A percentile compares a stretch with the other conserved stretches of the same genome.
phyloP scores from a whole-genome alignment of 2,329 filamentous ascomycete species.

The Fusarium redolens region DNA sequence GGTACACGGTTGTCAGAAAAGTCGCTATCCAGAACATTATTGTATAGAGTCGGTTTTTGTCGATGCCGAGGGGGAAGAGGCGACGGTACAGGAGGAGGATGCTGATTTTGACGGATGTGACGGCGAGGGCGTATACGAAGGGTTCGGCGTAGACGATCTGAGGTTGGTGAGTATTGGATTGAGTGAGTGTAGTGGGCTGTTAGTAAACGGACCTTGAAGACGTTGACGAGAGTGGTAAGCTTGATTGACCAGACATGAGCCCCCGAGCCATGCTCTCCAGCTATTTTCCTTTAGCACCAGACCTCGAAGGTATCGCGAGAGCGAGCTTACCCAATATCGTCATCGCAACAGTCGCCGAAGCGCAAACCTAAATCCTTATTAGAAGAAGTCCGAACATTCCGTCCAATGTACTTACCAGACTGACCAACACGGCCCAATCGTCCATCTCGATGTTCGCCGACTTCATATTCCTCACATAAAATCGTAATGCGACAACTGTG shows the following conservation, averaged over 20 bases:
- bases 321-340: neutral
- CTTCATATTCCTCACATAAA: slow-evolving; percentile 25
- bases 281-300: neutral
- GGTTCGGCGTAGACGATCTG: slow-evolving; percentile 15
- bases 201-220: neutral
- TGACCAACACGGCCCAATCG: slow-evolving; percentile 13
- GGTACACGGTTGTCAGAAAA: neutral
- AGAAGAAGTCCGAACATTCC: too few species aligned
- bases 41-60: slow-evolving; percentile 11
- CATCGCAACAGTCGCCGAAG: slow-evolving; percentile 2
- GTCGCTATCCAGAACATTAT: slow-evolving; percentile 11
- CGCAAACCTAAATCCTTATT: neutral
- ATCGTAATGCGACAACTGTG: neutral
- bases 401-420: neutral
- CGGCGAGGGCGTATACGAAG: slow-evolving; percentile 17
- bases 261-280: slow-evolving; percentile 1
- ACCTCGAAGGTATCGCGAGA: rapidly evolving
- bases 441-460: slow-evolving; percentile 9
- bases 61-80: slow-evolving; percentile 15
- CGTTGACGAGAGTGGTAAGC: slow-evolving; percentile 1
- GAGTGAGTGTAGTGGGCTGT: neutral
- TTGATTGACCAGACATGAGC: slow-evolving; percentile 16
- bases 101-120: slow-evolving; percentile 19
- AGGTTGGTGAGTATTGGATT: rapidly evolving
- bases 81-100: slow-evolving; percentile 20